Evolutionary conservation across 2,329 filamentous ascomycete species (phyloP).

Genomic region (Daldinia sp.): DNA sequence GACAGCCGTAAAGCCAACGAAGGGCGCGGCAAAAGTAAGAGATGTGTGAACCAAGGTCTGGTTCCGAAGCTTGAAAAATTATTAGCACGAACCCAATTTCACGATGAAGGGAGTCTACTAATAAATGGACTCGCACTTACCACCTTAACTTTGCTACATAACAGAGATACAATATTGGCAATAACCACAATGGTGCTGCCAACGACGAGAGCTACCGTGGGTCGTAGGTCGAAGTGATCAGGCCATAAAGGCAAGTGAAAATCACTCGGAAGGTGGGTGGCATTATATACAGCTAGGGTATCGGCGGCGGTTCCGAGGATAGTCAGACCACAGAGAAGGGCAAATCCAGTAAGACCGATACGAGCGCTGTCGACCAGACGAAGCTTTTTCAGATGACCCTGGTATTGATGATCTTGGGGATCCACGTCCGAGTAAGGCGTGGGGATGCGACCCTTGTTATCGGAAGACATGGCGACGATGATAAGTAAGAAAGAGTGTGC

Average conservation of each 20-base stretch:
- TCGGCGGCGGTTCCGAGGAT: constrained; percentile 68
- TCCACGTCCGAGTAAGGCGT: constrained; percentile 65
- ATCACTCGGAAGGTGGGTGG: constrained; percentile 62
- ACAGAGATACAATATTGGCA: constrained; percentile 61
- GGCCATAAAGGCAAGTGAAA: constrained; percentile 70
- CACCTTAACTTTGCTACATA: constrained; percentile 60
- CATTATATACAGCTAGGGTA: constrained; percentile 66
- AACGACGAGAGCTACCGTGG: constrained; percentile 66
- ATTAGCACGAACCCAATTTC: constrained; percentile 26
- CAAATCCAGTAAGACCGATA: constrained; percentile 62
- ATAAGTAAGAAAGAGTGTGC: constrained; percentile 3
- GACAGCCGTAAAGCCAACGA: constrained; percentile 60
- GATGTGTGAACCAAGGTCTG: constrained; percentile 53
- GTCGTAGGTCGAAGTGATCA: constrained; percentile 66
- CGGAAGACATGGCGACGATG: constrained; percentile 49
- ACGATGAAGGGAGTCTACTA: not conserved
- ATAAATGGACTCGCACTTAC: constrained; percentile 57
- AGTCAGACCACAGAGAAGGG: constrained; percentile 63
- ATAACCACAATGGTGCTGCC: constrained; percentile 64
- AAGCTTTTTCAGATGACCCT: constrained; percentile 53
- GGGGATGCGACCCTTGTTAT: constrained; percentile 57
- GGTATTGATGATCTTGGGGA: constrained; percentile 56
- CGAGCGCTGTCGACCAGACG: constrained; percentile 59
- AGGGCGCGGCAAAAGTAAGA: constrained; percentile 56
- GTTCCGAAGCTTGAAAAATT: constrained; percentile 55